Conservation (phyloP, 2,329 filamentous ascomycete species). For the Pseudogymnoascus sp. region DNA sequence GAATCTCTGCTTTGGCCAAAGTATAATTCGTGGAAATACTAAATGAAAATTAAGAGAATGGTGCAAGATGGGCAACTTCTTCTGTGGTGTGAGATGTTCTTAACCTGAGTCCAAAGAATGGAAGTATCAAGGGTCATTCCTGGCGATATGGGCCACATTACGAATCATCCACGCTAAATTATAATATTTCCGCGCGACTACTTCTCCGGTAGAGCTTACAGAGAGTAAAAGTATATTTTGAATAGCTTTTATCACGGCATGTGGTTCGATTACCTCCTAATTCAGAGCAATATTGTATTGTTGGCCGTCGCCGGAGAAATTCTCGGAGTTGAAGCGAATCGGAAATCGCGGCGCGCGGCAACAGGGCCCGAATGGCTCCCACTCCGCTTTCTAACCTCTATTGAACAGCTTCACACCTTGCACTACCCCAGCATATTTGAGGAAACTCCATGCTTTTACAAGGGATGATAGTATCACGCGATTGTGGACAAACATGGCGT, state of each 20-base stretch:
- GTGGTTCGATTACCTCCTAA: background rate
- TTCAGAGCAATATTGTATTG: background rate
- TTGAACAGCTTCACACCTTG: background rate
- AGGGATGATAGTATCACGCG: background rate
- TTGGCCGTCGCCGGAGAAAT: constrained; percentile 12
- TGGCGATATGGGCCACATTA: background rate
- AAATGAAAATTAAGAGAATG: background rate
- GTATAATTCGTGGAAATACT: background rate
- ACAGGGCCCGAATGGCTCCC: background rate
- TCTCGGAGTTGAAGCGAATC: constrained; percentile 13
- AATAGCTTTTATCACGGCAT: background rate
- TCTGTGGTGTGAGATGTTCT: background rate
- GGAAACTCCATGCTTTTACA: background rate
- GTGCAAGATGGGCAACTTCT: background rate
- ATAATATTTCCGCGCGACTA: background rate
- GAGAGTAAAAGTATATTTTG: background rate
- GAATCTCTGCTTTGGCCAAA: background rate
- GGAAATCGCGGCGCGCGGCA: background rate
- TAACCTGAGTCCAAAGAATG: background rate
- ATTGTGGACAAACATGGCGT: constrained; percentile 15
- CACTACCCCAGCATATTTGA: background rate
- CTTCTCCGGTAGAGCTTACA: background rate
- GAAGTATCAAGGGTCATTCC: background rate
- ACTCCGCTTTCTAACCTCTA: background rate
- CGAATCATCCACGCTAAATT: background rate